Evolutionary conservation across 2,329 filamentous ascomycete genomes (phyloP).

Genomic region (Calonectria multiphialidica): DNA sequence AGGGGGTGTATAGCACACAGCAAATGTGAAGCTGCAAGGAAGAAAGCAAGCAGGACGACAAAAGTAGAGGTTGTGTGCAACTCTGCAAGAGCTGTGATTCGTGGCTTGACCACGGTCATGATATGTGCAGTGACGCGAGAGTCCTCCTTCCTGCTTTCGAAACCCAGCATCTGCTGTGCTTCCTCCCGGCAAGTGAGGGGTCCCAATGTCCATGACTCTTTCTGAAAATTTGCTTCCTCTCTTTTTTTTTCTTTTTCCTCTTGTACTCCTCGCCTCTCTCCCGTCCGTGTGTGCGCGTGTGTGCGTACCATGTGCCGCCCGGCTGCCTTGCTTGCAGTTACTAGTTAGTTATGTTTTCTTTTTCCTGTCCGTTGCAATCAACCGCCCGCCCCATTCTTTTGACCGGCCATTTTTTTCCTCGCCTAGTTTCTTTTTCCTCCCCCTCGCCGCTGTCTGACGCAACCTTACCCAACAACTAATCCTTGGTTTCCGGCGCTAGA

Average conservation of each 20-base stretch:
- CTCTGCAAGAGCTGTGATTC: conserved; percentile 5
- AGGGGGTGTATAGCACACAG: background rate
- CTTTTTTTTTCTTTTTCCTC: background rate
- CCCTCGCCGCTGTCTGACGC: conserved; percentile 25
- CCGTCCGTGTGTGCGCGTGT: background rate
- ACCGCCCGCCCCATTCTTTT: background rate
- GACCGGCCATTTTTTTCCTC: background rate
- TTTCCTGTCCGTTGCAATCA: conserved; percentile 7
- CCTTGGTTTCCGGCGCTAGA: background rate
- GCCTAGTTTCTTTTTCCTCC: conserved; percentile 18
- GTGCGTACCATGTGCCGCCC: background rate
- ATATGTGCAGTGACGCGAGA: background rate
- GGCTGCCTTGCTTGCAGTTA: conserved; percentile 7
- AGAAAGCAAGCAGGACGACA: background rate
- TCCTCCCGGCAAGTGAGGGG: background rate
- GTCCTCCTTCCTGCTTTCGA: background rate
- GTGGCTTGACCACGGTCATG: background rate
- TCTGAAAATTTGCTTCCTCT: background rate
- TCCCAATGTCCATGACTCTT: background rate
- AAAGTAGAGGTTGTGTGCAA: background rate
- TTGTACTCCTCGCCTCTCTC: background rate
- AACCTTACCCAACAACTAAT: conserved; percentile 13
- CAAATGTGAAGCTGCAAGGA: conserved; percentile 10
- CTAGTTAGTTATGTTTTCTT: conserved; percentile 17
- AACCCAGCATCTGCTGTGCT: background rate